Conservation (phyloP, 2,329 filamentous ascomycete species). For the Fusarium dlaminii region DNA sequence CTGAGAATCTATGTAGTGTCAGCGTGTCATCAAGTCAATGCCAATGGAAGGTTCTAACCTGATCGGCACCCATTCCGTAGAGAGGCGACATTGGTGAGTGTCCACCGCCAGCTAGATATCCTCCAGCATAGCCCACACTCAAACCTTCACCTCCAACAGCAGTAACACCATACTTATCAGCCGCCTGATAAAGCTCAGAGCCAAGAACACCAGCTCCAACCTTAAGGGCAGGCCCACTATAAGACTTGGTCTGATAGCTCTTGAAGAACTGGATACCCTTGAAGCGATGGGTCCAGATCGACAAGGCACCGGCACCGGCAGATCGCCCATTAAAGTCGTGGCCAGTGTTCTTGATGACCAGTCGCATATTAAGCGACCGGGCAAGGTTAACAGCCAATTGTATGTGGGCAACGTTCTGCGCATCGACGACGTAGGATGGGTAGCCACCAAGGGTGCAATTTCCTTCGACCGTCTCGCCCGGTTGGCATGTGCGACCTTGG, state of each 20-base stretch:
- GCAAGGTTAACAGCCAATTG: constrained; percentile 60
- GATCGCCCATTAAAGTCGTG: constrained; percentile 62
- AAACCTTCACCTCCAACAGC: constrained; percentile 64
- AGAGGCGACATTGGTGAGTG: constrained; percentile 32
- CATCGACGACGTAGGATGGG: constrained; percentile 54
- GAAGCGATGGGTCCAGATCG: constrained; percentile 66
- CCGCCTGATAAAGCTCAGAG: constrained; percentile 62
- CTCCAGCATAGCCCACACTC: constrained; percentile 36
- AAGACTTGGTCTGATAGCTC: constrained; percentile 28
- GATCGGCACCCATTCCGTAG: constrained; percentile 36
- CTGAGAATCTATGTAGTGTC: constrained; percentile 17
- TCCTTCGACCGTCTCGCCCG: constrained; percentile 23
- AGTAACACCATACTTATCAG: constrained; percentile 56
- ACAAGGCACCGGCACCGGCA: constrained; percentile 66
- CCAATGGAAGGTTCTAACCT: background rate
- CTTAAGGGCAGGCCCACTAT: constrained; percentile 62
- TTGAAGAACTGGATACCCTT: constrained; percentile 50
- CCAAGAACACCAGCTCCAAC: constrained; percentile 64
- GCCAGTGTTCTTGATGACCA: constrained; percentile 60
- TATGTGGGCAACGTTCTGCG: constrained; percentile 54
- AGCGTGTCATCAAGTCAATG: background rate
- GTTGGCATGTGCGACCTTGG: constrained; percentile 51
- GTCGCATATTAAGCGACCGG: constrained; percentile 53
- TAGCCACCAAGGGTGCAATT: constrained; percentile 54
- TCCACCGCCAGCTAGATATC: constrained; percentile 34